Evolutionary conservation across 495 filamentous ascomycete species (phyloP), one percentile per base, ranked within the genome.

Genomic region (Aspergillus conjunctus): DNA sequence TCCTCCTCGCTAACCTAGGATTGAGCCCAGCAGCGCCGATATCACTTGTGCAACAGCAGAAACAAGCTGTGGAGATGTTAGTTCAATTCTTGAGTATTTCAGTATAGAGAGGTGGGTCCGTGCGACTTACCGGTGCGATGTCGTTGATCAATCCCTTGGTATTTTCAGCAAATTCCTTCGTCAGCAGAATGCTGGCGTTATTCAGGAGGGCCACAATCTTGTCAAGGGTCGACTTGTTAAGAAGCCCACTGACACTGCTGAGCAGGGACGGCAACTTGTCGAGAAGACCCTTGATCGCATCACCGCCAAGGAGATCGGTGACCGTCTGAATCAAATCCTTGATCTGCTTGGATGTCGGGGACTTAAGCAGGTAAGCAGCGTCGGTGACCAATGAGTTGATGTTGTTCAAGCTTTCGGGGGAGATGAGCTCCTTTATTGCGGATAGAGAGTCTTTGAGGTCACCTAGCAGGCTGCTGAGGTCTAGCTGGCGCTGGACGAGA

Each of bases 1-100:
- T 14, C 18, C 4, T 15, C 34, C 18, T 22, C 1, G 22, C 33
- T 62, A 58, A 18, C 60, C 60, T 7, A 62, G 37, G 15, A 62
- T 46, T 5, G 45, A 39, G 14, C 53, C 54, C 10, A 62, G 37
- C 9, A 62, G 31, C 4, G 60, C 60, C 15, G 60, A 57, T 53
- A 57, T 62, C 14, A 62, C 60, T 26, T 62, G 60, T n/a, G 60
- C 54, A 15, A 62, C 31, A 4, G 60, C 60, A n/a, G 60, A 62
- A 8, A 62, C 54, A 11, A 62, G 45, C 60, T 62, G 33, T 10
- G 9, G 22, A 32, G 0, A 18, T 18, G 53, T 62, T 37, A 62
- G 60, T 31, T 18, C 9, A 22, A n/a, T n/a, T n/a, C n/a, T n/a
- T n/a, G 17, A 43, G 3, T 17, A 12, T 37, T 11, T 26, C 30